Conservation (phyloP, 495 filamentous ascomycete genomes). For the Trichoderma erinaceum region DNA sequence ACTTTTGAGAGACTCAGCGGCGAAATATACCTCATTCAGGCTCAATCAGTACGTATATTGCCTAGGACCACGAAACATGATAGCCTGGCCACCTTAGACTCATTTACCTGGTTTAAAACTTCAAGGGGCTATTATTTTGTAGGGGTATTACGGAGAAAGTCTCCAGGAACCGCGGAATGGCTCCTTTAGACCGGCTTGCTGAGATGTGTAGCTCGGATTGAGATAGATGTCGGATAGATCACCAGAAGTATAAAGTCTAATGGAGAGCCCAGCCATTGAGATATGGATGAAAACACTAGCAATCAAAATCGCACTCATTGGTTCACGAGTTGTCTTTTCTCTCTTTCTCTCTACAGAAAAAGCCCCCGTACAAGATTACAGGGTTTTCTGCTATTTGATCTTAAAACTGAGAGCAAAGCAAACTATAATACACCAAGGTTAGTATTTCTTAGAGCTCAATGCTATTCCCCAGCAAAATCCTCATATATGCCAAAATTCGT, state of each 20-base stretch:
- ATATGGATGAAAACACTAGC: neutral
- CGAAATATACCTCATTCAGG: neutral
- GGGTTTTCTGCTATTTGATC: no score
- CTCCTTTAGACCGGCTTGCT: neutral
- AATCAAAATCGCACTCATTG: neutral
- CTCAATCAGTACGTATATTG: neutral
- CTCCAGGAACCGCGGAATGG: neutral
- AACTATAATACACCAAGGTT: no score
- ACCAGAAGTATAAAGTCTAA: neutral
- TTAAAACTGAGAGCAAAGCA: no score
- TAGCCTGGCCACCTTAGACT: neutral
- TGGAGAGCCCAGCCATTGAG: neutral
- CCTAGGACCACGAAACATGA: neutral
- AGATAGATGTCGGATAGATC: neutral
- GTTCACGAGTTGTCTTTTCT: no score
- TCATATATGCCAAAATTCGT: no score
- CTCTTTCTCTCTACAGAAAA: no score
- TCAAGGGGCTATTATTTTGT: neutral
- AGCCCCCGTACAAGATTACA: no score
- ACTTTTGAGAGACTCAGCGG: neutral
- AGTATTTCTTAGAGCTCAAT: no score
- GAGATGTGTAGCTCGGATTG: neutral
- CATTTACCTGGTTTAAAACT: neutral
- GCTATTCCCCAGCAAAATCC: no score
- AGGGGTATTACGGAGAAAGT: neutral